Conservation (phyloP, 2,329 filamentous ascomycete genomes). For the Nemania serpens region DNA sequence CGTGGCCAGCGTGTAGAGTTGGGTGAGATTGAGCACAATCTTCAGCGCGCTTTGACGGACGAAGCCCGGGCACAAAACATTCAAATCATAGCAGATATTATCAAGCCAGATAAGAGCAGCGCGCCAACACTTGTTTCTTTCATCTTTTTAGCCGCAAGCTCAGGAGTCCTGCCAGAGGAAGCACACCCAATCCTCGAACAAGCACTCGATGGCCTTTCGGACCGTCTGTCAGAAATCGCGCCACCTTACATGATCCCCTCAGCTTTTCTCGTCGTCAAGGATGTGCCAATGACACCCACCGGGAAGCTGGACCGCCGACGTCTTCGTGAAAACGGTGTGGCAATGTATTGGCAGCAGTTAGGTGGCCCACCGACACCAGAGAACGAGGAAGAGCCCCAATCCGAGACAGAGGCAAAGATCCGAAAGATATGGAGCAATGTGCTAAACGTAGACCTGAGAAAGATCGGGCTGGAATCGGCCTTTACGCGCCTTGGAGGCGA, state of each 20-base stretch:
- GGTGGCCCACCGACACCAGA: not conserved
- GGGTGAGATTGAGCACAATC: conserved; percentile 48
- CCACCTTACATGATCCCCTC: conserved; percentile 15
- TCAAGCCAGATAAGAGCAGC: conserved; percentile 1
- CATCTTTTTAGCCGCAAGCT: not conserved
- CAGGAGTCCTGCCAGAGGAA: not conserved
- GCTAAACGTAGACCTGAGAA: not conserved
- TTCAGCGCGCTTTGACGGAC: not conserved
- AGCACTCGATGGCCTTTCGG: not conserved
- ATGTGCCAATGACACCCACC: conserved; percentile 1
- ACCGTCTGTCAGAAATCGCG: not conserved
- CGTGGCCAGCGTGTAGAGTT: conserved; percentile 54
- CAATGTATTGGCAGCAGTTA: not conserved
- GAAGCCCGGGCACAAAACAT: not conserved
- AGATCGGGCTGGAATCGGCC: not conserved
- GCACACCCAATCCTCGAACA: not conserved
- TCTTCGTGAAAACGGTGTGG: not conserved
- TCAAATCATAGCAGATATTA: not conserved
- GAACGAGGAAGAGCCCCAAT: not conserved
- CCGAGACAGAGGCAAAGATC: not conserved
- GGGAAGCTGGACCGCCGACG: conserved; percentile 9
- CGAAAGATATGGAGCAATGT: conserved; percentile 4
- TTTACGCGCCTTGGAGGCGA: conserved; percentile 1
- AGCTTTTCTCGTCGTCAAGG: not conserved
- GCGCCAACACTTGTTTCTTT: not conserved